Evolutionary conservation across 1,284 basidiomycete species (phyloP), one percentile per base, ranked within the genome.

Genomic region (Tylopilus orsonianus): DNA sequence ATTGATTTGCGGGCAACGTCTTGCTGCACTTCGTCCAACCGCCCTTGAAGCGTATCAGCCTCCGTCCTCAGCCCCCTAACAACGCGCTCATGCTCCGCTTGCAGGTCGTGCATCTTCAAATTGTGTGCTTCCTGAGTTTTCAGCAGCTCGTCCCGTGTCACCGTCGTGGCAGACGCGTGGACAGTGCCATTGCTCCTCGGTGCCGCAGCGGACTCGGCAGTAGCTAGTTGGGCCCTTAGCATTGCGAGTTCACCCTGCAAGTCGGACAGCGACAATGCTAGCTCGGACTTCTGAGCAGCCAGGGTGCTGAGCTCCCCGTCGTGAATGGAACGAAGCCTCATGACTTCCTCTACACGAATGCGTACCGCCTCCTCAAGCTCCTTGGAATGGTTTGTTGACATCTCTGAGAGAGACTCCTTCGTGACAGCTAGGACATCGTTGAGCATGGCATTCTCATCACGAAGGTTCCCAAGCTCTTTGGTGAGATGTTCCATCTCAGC

Each of bases 111-210:
- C 58, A 93, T 71, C 71, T 87, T 91, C 54, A 85, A 73, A 60
- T 88, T 91, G 65, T 90, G 89, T 6, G 87, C 89, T 63, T 89
- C 85, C 56, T 90, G 86, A 64, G 86, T 67, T 58, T 75, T 79
- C 63, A 83, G 80, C 38, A 91, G 69, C 49, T 90, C 87, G 53
- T 90, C 87, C 58, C 81, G 82, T 30, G 85, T 79, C 9, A 88
- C 79, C 9, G 72, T 75, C 33, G 78, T 71, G 20, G 75, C 68
- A 16, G 74, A 63, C 24, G 71, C 70, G 8, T 73, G 68, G 10
- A 71, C 61, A 5, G 61, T 66, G 9, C 80, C 81, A 55, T 85
- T 86, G 52, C 68, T 77, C 68, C 78, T 83, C 5, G 82, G 75
- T 12, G 71, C 60, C 20, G 72, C 66, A 22, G 70, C 53, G 9